Evolutionary conservation across 495 filamentous ascomycete genomes (phyloP).

Genomic region (Podospora pseudoanserina): DNA sequence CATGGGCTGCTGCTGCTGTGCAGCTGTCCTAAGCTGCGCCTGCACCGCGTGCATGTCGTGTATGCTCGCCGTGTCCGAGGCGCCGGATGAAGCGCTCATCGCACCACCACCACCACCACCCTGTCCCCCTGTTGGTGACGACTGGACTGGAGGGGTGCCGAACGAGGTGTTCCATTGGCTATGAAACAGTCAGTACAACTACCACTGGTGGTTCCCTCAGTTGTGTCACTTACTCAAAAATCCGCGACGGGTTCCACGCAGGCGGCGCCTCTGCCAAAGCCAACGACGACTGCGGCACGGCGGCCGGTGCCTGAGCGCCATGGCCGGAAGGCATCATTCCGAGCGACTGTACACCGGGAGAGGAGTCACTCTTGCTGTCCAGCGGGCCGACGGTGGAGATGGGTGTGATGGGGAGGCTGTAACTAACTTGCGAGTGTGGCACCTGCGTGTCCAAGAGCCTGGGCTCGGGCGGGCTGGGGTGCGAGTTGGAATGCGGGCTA

Average conservation of each 20-base stretch:
- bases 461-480: conserved; percentile 59
- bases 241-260: conserved; percentile 85
- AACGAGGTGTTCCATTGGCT: conserved; percentile 94
- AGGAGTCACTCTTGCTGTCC: conserved; percentile 78
- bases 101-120: conserved; percentile 19
- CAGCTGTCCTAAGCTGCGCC: conserved; percentile 49
- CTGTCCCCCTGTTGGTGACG: conserved; percentile 38
- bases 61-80: conserved; percentile 48
- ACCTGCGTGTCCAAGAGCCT: conserved; percentile 40
- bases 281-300: conserved; percentile 48
- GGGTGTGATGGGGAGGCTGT: conserved; percentile 76
- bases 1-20: conserved; percentile 40
- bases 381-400: conserved; percentile 68
- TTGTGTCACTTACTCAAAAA: conserved; percentile 76
- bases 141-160: conserved; percentile 57
- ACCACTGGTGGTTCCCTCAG: not conserved
- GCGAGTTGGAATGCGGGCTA: conserved; percentile 61
- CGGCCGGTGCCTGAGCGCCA: conserved; percentile 36
- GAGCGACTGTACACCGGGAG: conserved; percentile 72
- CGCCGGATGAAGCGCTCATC: conserved; percentile 45
- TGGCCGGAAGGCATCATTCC: conserved; percentile 67
- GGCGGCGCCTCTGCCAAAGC: conserved; percentile 63
- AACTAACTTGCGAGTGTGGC: conserved; percentile 67
- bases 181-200: conserved; percentile 28
- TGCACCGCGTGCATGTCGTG: conserved; percentile 50